phyloP scores from a whole-genome alignment of 1,284 basidiomycete genomes.

The Golubevia pallescens region DNA sequence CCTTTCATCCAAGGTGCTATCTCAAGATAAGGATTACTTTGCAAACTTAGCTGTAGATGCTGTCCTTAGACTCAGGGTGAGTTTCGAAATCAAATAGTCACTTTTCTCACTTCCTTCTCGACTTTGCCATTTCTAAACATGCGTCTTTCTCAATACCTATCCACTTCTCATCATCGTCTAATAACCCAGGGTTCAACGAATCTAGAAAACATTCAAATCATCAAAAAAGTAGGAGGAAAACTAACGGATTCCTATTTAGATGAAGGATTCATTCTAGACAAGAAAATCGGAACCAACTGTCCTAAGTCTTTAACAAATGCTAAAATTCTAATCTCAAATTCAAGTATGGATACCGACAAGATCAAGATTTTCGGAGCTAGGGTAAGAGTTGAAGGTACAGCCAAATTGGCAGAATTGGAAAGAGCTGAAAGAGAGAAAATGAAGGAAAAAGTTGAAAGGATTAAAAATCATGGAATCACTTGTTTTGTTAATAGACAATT shows the following conservation, averaged over 20 bases:
- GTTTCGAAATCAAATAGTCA: too few species aligned
- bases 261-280: slow-evolving; percentile 64
- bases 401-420: slow-evolving; percentile 62
- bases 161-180: background rate
- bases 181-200: slow-evolving; percentile 47
- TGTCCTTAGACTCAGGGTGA: slow-evolving; percentile 44
- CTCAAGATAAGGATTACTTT: slow-evolving; percentile 63
- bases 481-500: slow-evolving; percentile 63
- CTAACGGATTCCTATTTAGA: slow-evolving; percentile 61
- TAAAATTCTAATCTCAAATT: slow-evolving; percentile 62
- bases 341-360: slow-evolving; percentile 64
- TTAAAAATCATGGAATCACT: slow-evolving; percentile 63
- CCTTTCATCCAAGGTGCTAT: slow-evolving; percentile 57
- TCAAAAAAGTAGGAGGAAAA: slow-evolving; percentile 63
- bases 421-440: slow-evolving; percentile 62
- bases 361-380: slow-evolving; percentile 64
- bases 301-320: slow-evolving; percentile 55
- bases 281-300: slow-evolving; percentile 58
- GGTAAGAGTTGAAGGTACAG: slow-evolving; percentile 62
- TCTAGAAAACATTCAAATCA: slow-evolving; percentile 64
- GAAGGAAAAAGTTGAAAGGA: slow-evolving; percentile 64
- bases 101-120: background rate
- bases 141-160: background rate
- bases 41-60: slow-evolving; percentile 64
- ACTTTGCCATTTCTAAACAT: background rate